Evolutionary conservation across 2,329 filamentous ascomycete species (phyloP).

Genomic region (Talaromyces islandicus): DNA sequence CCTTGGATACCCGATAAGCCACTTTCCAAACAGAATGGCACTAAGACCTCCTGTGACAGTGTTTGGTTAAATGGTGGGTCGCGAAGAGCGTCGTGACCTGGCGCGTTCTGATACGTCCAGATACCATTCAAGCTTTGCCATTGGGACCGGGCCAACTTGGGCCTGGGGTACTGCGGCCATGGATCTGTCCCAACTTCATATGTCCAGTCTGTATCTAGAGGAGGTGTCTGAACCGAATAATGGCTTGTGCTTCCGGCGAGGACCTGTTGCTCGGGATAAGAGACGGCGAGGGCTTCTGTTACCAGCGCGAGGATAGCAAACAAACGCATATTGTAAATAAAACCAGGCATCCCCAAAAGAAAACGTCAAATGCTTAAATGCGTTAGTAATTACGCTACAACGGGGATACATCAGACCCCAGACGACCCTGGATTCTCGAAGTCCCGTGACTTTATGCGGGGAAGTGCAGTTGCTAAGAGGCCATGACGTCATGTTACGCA

Average conservation of each 20-base stretch:
- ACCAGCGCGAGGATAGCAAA: neutral
- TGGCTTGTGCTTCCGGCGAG: neutral
- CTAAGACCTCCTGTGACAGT: constrained; percentile 41
- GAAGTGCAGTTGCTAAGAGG: neutral
- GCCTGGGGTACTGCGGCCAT: constrained; percentile 46
- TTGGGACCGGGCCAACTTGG: constrained; percentile 37
- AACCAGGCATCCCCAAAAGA: too few species aligned
- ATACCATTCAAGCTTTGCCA: constrained; percentile 47
- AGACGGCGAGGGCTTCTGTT: neutral
- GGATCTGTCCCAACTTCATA: constrained; percentile 42
- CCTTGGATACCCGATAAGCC: constrained; percentile 47
- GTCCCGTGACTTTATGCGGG: neutral
- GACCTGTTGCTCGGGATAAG: neutral
- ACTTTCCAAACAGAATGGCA: constrained; percentile 52
- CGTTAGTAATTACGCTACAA: neutral
- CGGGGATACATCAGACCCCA: neutral
- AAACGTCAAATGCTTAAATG: neutral
- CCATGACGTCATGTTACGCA: neutral
- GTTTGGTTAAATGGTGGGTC: constrained; percentile 41
- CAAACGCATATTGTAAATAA: neutral
- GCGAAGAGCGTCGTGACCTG: constrained; percentile 30
- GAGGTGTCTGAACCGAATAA: constrained; percentile 37
- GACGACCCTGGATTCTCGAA: neutral
- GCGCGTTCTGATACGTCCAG: constrained; percentile 41
- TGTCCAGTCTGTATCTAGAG: constrained; percentile 42